Conservation (phyloP, 306 rosid genomes). For the Lupinus albus region DNA sequence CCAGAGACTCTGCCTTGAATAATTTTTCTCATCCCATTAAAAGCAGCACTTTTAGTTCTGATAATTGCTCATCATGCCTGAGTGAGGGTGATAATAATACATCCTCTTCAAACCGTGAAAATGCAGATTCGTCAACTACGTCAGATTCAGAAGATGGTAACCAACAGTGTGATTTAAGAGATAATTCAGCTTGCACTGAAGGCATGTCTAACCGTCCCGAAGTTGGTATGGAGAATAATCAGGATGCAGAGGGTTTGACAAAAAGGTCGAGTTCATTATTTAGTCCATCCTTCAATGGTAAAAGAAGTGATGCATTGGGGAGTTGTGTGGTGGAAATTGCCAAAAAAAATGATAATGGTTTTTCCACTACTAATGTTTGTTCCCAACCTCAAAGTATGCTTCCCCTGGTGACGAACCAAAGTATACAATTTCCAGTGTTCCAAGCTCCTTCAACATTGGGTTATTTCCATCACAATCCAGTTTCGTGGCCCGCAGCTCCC, state of each 20-base stretch:
- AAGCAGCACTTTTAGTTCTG: conserved; percentile 62
- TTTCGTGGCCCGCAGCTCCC: conserved; percentile 81
- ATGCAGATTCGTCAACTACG: conserved; percentile 77
- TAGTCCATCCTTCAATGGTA: conserved; percentile 46
- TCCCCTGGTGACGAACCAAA: conserved; percentile 60
- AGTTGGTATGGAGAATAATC: conserved; percentile 49
- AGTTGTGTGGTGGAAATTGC: conserved; percentile 41
- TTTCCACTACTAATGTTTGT: conserved; percentile 56
- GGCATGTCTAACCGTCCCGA: conserved; percentile 57
- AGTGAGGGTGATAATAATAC: conserved; percentile 91
- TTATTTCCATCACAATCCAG: conserved; percentile 84
- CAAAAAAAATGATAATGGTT: conserved; percentile 54
- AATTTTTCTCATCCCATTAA: conserved; percentile 51
- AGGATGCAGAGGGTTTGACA: conserved; percentile 44
- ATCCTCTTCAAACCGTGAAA: conserved; percentile 70
- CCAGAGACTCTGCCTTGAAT: conserved; percentile 41
- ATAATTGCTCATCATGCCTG: conserved; percentile 76
- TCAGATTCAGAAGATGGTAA: conserved; percentile 92
- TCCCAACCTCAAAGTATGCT: conserved; percentile 67
- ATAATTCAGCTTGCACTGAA: conserved; percentile 47
- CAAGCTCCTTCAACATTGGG: conserved; percentile 76
- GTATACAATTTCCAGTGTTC: conserved; percentile 69
- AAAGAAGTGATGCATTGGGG: conserved; percentile 49
- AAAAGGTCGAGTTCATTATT: conserved; percentile 39
- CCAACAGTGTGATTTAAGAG: conserved; percentile 78